Evolutionary conservation across 345 rosid genomes (phyloP), one percentile per base, ranked within the genome.

Genomic region (Aurinia saxatilis): DNA sequence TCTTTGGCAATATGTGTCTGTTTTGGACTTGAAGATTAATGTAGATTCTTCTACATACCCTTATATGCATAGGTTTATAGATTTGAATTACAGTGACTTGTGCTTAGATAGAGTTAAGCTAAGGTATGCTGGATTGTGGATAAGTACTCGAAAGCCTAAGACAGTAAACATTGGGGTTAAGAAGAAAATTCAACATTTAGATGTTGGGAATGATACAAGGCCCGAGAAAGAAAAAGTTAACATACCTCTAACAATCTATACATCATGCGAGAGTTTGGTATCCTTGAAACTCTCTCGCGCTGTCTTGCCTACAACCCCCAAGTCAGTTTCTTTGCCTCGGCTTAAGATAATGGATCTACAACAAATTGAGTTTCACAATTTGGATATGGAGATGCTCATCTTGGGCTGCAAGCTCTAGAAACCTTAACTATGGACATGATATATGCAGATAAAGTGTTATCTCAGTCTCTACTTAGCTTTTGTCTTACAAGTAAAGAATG

Each of bases 211-310:
- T 58, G 2, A 6, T n/a, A n/a, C 2, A 11, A 16, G 27, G 5
- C 5, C n/a, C n/a, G n/a, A n/a, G n/a, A n/a, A 8, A 14, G 7
- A 10, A 5, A n/a, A 0, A 19, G 12, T 67, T 46, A 8, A 10
- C 12, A 47, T 67, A 38, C 57, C 72, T 67, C 57, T 49, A 31
- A 47, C 57, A 16, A 47, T 67, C 29, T 67, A 48, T 19, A 48
- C 72, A 42, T 65, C 61, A 19, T 57, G 65, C 29, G 58, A 57
- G 50, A 66, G 23, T 19, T 48, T 66, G 57, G 65, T 57, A 9
- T 55, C 56, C 10, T 48, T 57, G 54, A 44, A 65, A 44, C 46
- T 21, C 16, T 10, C 1, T 9, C 8, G 49, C 3, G 37, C 11
- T 23, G 23, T 13, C n/a, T 65, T 53, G 46, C 53, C 35, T 65